Evolutionary conservation across 495 filamentous ascomycete species (phyloP), one percentile per base, ranked within the genome.

Genomic region (Penicillium mononematosum): DNA sequence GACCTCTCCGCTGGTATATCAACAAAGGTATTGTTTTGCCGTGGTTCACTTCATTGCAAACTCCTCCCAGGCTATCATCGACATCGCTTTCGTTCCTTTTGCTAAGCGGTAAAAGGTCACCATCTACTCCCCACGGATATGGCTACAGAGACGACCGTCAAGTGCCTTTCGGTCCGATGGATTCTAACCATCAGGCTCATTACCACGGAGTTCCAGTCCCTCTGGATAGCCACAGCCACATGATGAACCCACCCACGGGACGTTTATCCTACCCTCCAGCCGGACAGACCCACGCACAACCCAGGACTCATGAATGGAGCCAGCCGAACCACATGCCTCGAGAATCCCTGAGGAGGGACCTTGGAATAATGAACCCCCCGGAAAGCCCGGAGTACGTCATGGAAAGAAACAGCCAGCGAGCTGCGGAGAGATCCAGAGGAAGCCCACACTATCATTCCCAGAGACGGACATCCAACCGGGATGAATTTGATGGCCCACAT

Each of bases 401-500:
- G 53, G 76, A 78, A 58, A 68, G 71, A 58, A 71, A 64, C 61
- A 70, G 61, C 60, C 67, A 69, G 17, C 69, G 75, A 41, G 60
- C 69, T 52, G 63, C 73, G 27, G 67, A 78, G 46, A 79, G 76
- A 51, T 72, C 75, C 55, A 79, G 75, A 68, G 74, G 70, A 68
- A 69, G 70, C 56, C 70, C 77, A 45, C 84, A 82, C 60, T 71
- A 79, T 55, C 79, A 85, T 58, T 77, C 86, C 29, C 86, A 88
- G 70, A 82, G 88, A 66, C 83, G 86, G 22, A 80, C 87, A 34
- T 88, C 87, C n/a, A 91, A 89, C 75, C 81, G 89, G 38, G 90
- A 93, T 80, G 90, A 93, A 69, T 95, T 93, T 72, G 90, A 92
- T 75, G 89, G 90, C 24, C 89, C 89, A 1, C 84, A 90, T 64